Evolutionary conservation across 805 yeast species (phyloP).

Genomic region (Suhomyces sp.): DNA sequence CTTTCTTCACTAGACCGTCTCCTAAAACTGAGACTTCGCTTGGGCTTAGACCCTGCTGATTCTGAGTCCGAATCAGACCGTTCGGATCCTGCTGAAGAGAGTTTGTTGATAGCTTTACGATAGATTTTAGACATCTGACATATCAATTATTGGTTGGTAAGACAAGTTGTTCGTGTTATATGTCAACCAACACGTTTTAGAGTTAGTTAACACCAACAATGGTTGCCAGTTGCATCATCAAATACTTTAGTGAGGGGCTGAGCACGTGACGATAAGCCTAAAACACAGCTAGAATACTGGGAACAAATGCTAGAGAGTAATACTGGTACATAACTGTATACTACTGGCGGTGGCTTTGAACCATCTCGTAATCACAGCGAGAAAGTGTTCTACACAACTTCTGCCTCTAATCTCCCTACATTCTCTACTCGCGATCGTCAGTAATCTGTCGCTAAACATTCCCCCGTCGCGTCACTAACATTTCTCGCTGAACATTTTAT

Average conservation of each 20-base stretch:
- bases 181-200: not conserved
- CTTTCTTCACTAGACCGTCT: conserved; percentile 2
- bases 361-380: no score
- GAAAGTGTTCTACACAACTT: no score
- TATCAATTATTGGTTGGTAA: not conserved
- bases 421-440: no score
- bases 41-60: conserved; percentile 4
- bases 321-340: no score
- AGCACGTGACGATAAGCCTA: not conserved
- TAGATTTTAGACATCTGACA: conserved; percentile 9
- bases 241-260: not conserved
- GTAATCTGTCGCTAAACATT: no score
- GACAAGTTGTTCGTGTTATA: not conserved
- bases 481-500: not conserved
- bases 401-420: no score
- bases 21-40: conserved; percentile 7
- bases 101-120: conserved; percentile 10
- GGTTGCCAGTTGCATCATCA: not conserved
- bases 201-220: not conserved
- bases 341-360: no score
- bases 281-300: not conserved
- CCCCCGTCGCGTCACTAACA: not conserved
- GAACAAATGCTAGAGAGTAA: no score
- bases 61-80: conserved; percentile 2
- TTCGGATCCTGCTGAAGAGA: conserved; percentile 4